phyloP scores from a whole-genome alignment of 345 rosid species.

The Odontarrhena argentea region DNA sequence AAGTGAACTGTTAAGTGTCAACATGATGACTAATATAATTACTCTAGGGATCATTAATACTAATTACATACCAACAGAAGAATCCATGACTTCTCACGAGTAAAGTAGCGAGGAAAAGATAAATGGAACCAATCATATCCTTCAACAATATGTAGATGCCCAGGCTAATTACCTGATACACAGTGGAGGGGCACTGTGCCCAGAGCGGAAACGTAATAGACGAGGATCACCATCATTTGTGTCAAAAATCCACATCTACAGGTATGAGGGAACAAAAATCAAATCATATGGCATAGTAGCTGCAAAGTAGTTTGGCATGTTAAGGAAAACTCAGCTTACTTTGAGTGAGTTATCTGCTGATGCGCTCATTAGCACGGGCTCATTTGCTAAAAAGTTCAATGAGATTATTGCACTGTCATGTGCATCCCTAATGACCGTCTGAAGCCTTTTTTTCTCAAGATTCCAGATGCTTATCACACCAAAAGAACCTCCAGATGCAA shows the following conservation, averaged over 20 bases:
- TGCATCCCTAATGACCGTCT: slow-evolving; percentile 87
- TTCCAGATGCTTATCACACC: slow-evolving; percentile 99
- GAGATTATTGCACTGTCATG: slow-evolving; percentile 83
- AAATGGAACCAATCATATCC: slow-evolving; percentile 15
- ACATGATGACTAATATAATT: slow-evolving; percentile 8
- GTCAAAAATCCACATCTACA: slow-evolving; percentile 96
- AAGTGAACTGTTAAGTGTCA: neutral
- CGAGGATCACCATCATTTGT: slow-evolving; percentile 96
- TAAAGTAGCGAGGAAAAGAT: slow-evolving; percentile 9
- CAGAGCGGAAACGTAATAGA: slow-evolving; percentile 90
- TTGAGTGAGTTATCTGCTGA: slow-evolving; percentile 94
- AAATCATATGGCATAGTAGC: slow-evolving; percentile 3
- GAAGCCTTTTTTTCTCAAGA: slow-evolving; percentile 88
- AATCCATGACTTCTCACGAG: neutral
- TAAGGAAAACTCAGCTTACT: slow-evolving; percentile 47
- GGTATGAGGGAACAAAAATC: slow-evolving; percentile 10
- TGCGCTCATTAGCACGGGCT: slow-evolving; percentile 95
- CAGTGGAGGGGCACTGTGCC: slow-evolving; percentile 97
- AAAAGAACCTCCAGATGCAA: slow-evolving; percentile 91
- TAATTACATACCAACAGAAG: neutral
- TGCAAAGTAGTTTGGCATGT: neutral
- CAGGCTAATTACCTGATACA: slow-evolving; percentile 71
- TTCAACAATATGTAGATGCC: slow-evolving; percentile 17
- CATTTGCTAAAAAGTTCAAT: slow-evolving; percentile 87
- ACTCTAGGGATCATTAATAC: slow-evolving; percentile 12